Base-by-base conservation (phyloP, 2,329 filamentous ascomycete genomes). In the Colletotrichum kahawae region DNA sequence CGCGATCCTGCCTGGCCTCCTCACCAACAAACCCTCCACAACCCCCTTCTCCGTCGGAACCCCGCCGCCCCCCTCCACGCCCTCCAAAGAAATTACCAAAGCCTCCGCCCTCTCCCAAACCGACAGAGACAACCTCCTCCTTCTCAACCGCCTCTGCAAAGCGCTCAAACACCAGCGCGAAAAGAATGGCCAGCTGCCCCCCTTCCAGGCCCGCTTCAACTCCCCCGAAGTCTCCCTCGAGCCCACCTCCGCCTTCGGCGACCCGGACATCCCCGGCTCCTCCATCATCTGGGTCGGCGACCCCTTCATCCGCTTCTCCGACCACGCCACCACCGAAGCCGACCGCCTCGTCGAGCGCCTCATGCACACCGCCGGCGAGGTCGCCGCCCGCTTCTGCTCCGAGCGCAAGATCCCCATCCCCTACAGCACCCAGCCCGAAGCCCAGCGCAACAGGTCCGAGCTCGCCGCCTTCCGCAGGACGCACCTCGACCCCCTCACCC, bases 361-460 rank as follows among this genome's bases (percentile, higher is more conserved):
- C 29, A 94, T 94, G 92, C 86, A 90, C 48, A 85, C 93, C 5
- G 92, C 91, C 14, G 91, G 91, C 69, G 88, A 93, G 78, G 84
- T 92, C 31, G 91, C 90, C 48, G 92, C 91, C 24, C 85, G 84
- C 34, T 94, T 91, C 90, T 93, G 91, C 79, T 80, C 86, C 62
- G 86, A 88, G 27, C 89, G 92, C 65, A 83, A 85, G 24, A 89
- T 94, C 67, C 89, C 91, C 43, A 85, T 92, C 33, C 90, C 92
- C 9, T 94, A 90, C 82, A 90, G 89, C 71, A 85, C 85, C 36
- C 88, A 91, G 77, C 82, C 84, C 24, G 86, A 85, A 56, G 85
- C 76, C 65, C 80, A 70, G 78, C 81, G 75, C 82, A 89, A 82
- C 76, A 80, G 63, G 10, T 81, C 82, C 2, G 78, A 79, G 16